Base-by-base conservation (phyloP, 495 filamentous ascomycete species). In the Penicillium coprophilum region DNA sequence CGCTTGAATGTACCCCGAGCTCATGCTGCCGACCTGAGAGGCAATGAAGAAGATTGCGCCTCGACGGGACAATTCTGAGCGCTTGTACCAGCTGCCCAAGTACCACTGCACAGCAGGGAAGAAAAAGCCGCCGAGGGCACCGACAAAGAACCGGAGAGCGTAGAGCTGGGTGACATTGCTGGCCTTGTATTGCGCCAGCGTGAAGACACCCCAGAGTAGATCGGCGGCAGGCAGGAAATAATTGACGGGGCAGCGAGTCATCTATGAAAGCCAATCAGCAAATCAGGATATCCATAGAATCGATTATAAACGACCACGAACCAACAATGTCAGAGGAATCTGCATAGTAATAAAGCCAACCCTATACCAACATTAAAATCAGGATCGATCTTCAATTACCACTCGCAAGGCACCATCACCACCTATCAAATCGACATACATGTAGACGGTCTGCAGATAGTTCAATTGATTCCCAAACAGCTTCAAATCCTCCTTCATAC, bases 51-150 rank as follows among this genome's bases (percentile, higher is more conserved):
- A 80, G 32, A 77, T 60, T 8, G 72, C 75, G 5, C 69, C 76
- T 27, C 78, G 67, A 15, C 74, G 69, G 13, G 67, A 69, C 6
- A 73, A 52, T 52, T 73, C 70, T 9, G 63, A 60, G 34, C 66
- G 58, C 31, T 67, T 64, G 30, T 73, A 73, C 68, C 70, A 73
- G 20, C 68, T 53, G 24, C 70, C 70, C 15, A 73, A 53, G 43
- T 64, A 64, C 63, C 61, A 66, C 40, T 66, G 61, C 0, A 67
- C 63, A 5, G 64, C 66, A 6, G 91, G 91, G 5, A 94, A 90
- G 62, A 94, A 96, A 23, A 80, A 78, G 0, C 86, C 91, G 36
- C 90, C 91, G 3, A 96, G 82, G 51, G 93, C 90, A 30, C 91
- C 90, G 46, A 95, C 82, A 72, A 95, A 94, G 76, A 94, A 92